Conservation (phyloP, 2,329 filamentous ascomycete genomes). For the Diplocarpon rosae region DNA sequence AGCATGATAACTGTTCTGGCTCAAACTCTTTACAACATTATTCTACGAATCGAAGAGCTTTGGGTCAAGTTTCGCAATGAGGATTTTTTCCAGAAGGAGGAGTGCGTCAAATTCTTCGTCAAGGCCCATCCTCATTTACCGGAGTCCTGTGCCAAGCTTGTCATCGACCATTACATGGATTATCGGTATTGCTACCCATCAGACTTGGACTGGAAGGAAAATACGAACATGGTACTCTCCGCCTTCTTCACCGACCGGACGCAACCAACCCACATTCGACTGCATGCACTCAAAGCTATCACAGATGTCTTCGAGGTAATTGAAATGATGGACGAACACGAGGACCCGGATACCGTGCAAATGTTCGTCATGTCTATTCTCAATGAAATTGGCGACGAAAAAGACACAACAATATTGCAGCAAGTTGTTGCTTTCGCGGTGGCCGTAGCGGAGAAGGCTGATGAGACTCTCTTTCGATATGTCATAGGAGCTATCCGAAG, state of each 20-base stretch:
- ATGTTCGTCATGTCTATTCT: slow-evolving; percentile 52
- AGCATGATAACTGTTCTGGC: slow-evolving; percentile 18
- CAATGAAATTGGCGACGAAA: slow-evolving; percentile 48
- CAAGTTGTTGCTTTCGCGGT: slow-evolving; percentile 54
- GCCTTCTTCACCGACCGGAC: slow-evolving; percentile 52
- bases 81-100: slow-evolving; percentile 52
- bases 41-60: slow-evolving; percentile 25
- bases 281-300: slow-evolving; percentile 50
- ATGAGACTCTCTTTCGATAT: slow-evolving; percentile 46
- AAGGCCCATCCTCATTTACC: slow-evolving; percentile 50
- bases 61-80: slow-evolving; percentile 31
- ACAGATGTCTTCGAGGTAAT: slow-evolving; percentile 38
- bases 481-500: slow-evolving; percentile 42
- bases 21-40: slow-evolving; percentile 23
- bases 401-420: slow-evolving; percentile 52
- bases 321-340: slow-evolving; percentile 42
- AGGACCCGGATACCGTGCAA: slow-evolving; percentile 44
- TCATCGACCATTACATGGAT: slow-evolving; percentile 57
- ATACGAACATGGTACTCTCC: slow-evolving; percentile 47
- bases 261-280: slow-evolving; percentile 50
- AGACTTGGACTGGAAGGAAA: slow-evolving; percentile 55
- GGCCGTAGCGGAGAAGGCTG: slow-evolving; percentile 49
- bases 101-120: slow-evolving; percentile 56
- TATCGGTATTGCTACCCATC: slow-evolving; percentile 64
- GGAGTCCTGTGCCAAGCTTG: slow-evolving; percentile 50